These are phyloP conservation scores for Acorus gramineus DNA, from an alignment of 106 monocot species.

Conservation along the genomic window DNA sequence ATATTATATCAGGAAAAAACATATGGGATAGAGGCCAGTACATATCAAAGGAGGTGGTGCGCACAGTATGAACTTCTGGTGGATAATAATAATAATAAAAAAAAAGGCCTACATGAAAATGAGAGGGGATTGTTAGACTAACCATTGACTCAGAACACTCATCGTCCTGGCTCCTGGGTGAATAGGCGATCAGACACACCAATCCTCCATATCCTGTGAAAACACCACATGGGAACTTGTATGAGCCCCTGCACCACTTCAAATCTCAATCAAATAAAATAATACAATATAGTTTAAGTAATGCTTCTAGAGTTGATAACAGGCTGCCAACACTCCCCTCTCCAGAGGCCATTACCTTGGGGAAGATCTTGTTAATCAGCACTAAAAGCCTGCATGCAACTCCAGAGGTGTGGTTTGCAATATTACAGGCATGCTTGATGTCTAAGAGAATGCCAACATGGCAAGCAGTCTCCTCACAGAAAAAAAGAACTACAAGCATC, in stretches of 20 bases:
- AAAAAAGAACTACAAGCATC: too few relatives aligned
- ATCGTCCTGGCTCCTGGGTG: slow-evolving; percentile 4
- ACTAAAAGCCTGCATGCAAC: slow-evolving; percentile 1
- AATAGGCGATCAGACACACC: background rate
- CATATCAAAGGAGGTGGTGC: too few relatives aligned
- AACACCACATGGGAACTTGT: background rate
- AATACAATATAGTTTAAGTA: background rate
- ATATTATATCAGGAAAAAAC: too few relatives aligned
- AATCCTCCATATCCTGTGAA: slow-evolving; percentile 4
- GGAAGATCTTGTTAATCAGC: slow-evolving; percentile 23
- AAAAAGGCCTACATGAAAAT: background rate
- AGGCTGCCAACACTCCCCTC: slow-evolving; percentile 14
- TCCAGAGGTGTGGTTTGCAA: too few relatives aligned
- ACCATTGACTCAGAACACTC: slow-evolving; percentile 31
- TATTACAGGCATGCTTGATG: background rate
- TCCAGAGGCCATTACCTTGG: slow-evolving; percentile 14
- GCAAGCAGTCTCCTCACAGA: too few relatives aligned
- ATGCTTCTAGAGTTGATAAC: slow-evolving; percentile 11
- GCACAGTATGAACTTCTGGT: background rate
- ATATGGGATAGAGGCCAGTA: too few relatives aligned
- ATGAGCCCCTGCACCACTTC: background rate
- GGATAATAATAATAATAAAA: background rate
- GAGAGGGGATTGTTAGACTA: slow-evolving; percentile 5
- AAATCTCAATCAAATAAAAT: too few relatives aligned
- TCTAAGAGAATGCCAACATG: too few relatives aligned